These are phyloP conservation scores for Dianthus caryophyllus DNA, from an alignment of 148 eudicot species.

Conservation along the genomic window DNA sequence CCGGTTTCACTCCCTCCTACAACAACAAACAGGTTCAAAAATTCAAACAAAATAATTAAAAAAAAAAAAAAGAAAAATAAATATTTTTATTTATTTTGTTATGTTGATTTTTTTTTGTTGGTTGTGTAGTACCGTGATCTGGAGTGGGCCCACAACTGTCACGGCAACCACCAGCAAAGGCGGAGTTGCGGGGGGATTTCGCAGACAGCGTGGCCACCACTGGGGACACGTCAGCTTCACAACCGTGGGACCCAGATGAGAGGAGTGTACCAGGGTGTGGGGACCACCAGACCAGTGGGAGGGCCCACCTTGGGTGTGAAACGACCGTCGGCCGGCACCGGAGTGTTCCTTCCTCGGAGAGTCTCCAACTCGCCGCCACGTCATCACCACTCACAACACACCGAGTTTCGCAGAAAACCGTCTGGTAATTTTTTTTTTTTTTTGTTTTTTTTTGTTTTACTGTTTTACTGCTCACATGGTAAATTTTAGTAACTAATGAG, in stretches of 20 bases:
- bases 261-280: conserved; percentile 17
- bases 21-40: conserved; percentile 7
- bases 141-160: conserved; percentile 29
- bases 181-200: conserved; percentile 28
- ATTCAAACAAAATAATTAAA: too few relatives aligned
- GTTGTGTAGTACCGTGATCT: conserved; percentile 23
- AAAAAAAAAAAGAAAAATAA: too few relatives aligned
- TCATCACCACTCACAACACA: conserved; percentile 10
- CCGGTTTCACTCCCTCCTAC: conserved; percentile 7
- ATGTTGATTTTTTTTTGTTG: background rate
- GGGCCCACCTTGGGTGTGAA: conserved; percentile 22
- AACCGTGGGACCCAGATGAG: too few relatives aligned
- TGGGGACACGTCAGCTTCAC: conserved; percentile 21
- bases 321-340: conserved; percentile 62
- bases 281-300: conserved; percentile 4
- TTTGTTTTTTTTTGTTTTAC: background rate
- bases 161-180: conserved; percentile 20
- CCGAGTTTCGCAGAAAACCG: conserved; percentile 48
- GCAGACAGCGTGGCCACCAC: conserved; percentile 45
- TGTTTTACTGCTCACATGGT: background rate
- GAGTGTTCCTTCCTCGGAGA: conserved; percentile 71
- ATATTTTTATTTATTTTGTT: too few relatives aligned
- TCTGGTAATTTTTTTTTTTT: conserved; percentile 30
- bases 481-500: too few relatives aligned
- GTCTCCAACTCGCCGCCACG: conserved; percentile 8